Evolutionary conservation across 2,329 filamentous ascomycete species (phyloP).

Genomic region (Arthrobotrys megalospora): DNA sequence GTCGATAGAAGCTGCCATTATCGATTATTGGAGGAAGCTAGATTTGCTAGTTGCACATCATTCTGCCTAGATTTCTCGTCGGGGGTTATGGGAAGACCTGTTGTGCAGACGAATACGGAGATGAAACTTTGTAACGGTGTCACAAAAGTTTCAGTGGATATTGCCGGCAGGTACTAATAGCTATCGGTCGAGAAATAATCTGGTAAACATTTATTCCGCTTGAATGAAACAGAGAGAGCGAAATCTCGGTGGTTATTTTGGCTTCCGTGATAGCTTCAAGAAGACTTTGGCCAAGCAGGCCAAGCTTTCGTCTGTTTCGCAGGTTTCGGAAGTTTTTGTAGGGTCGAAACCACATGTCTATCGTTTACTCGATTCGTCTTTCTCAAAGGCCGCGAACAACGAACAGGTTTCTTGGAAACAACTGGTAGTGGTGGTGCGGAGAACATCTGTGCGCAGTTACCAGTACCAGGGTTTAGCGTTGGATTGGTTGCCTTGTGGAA

Average conservation of each 20-base stretch:
- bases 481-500: slow-evolving; percentile 13
- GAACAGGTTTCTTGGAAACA: slow-evolving; percentile 19
- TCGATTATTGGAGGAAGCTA: slow-evolving; percentile 8
- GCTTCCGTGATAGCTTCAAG: slow-evolving; percentile 3
- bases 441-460: slow-evolving; percentile 49
- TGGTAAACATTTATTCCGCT: background rate
- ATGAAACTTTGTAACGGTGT: slow-evolving; percentile 23
- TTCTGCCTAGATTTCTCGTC: slow-evolving; percentile 35
- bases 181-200: slow-evolving; percentile 32
- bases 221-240: background rate
- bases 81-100: background rate
- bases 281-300: slow-evolving; percentile 16
- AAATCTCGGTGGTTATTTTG: slow-evolving; percentile 15
- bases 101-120: background rate
- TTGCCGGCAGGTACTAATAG: slow-evolving; percentile 4
- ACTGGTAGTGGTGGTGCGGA: slow-evolving; percentile 27
- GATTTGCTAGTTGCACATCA: slow-evolving; percentile 12
- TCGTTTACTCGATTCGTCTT: slow-evolving; percentile 33
- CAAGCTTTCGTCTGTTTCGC: slow-evolving; percentile 36
- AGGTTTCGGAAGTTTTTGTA: slow-evolving; percentile 42
- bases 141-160: slow-evolving; percentile 36
- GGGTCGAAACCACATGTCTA: slow-evolving; percentile 18
- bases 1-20: background rate
- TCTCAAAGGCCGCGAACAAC: background rate
- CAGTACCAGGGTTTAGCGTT: slow-evolving; percentile 33